A percentile compares a stretch with the other conserved stretches of the same genome.
Evolutionary conservation across 164 flowering plant genomes (phyloP).

Genomic region (Kingdonia uniflora): DNA sequence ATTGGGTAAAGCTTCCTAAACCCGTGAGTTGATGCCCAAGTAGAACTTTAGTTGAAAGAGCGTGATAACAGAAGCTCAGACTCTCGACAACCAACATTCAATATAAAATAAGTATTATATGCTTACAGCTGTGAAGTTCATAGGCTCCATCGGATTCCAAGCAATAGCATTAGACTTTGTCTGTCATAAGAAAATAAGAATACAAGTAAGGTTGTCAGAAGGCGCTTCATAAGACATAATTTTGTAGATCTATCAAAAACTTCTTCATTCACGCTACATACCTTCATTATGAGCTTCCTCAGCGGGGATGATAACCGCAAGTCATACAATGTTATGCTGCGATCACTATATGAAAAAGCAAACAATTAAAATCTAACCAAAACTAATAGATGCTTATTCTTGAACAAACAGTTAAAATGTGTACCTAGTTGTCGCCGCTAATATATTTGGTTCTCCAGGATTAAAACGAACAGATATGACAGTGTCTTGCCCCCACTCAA

Average conservation of each 20-base stretch:
- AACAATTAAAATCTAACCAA: background rate
- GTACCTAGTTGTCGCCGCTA: slow-evolving; percentile 84
- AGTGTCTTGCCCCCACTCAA: slow-evolving; percentile 76
- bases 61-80: too few relatives aligned
- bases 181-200: slow-evolving; percentile 31
- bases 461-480: slow-evolving; percentile 72
- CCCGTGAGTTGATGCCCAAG: too few relatives aligned
- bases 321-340: slow-evolving; percentile 79
- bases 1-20: too few relatives aligned
- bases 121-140: slow-evolving; percentile 94
- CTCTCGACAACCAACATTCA: too few relatives aligned
- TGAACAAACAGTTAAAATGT: background rate
- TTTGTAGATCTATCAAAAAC: too few relatives aligned
- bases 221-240: background rate
- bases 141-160: slow-evolving; percentile 99
- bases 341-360: slow-evolving; percentile 42
- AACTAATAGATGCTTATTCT: too few relatives aligned
- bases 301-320: slow-evolving; percentile 67
- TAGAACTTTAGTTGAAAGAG: background rate
- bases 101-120: background rate
- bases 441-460: slow-evolving; percentile 78
- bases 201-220: background rate
- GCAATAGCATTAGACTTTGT: slow-evolving; percentile 81
- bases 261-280: slow-evolving; percentile 12
- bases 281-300: slow-evolving; percentile 78